phyloP scores from a whole-genome alignment of 2,329 filamentous ascomycete species.

The Epichloe coenophiala region DNA sequence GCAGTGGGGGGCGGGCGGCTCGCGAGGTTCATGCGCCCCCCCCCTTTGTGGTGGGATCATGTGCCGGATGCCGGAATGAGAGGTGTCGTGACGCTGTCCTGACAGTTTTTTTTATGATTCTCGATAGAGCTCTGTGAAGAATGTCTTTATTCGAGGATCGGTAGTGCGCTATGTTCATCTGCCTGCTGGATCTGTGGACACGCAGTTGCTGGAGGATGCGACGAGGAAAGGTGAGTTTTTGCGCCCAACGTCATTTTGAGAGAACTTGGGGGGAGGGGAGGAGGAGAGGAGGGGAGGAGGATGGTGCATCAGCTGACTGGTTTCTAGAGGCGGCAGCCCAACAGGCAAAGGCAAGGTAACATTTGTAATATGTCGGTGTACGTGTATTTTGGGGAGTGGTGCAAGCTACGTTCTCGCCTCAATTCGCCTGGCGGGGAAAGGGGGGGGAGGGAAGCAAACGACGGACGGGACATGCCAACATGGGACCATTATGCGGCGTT shows the following conservation, averaged over 20 bases:
- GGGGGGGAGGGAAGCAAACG: background rate
- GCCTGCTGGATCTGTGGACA: conserved; percentile 69
- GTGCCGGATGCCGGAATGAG: no score
- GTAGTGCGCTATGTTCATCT: conserved; percentile 89
- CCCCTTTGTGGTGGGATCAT: no score
- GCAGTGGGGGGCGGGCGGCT: no score
- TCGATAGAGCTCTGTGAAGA: conserved; percentile 62
- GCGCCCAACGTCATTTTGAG: background rate
- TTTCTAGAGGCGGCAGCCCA: conserved; percentile 41
- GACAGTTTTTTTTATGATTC: no score
- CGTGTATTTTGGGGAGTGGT: background rate
- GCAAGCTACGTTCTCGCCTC: background rate
- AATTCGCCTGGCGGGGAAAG: background rate
- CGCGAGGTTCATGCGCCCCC: no score
- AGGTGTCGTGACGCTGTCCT: no score
- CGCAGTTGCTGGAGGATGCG: conserved; percentile 78
- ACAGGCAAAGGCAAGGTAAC: conserved; percentile 40
- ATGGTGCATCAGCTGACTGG: background rate
- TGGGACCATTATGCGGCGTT: background rate
- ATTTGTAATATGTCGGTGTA: background rate
- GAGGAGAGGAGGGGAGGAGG: no score
- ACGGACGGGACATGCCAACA: background rate
- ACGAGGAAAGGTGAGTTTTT: conserved; percentile 59
- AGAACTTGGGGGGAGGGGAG: no score
- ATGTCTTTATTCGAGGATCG: conserved; percentile 88